phyloP scores from a whole-genome alignment of 768 basidiomycete species.

The Mycena filopes region DNA sequence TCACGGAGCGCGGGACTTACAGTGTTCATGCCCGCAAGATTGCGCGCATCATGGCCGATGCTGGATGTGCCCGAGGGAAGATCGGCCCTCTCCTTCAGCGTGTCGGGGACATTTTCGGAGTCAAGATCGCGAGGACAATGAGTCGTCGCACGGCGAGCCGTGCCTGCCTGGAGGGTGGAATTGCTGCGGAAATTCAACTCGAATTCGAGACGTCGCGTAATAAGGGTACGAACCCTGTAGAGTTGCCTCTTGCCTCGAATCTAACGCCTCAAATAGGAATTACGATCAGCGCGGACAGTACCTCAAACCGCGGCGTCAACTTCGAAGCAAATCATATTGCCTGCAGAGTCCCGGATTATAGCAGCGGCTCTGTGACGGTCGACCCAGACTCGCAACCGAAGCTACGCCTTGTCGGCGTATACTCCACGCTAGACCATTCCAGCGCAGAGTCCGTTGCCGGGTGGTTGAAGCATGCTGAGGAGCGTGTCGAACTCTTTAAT shows the following conservation, averaged over 20 bases:
- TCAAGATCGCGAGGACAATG: constrained; percentile 25
- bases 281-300: too few relatives aligned
- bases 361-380: not conserved
- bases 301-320: constrained; percentile 9
- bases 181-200: constrained; percentile 20
- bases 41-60: constrained; percentile 8
- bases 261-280: too few relatives aligned
- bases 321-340: constrained; percentile 1
- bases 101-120: constrained; percentile 28
- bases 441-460: not conserved
- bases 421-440: constrained; percentile 9
- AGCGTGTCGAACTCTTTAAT: constrained; percentile 5
- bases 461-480: not conserved
- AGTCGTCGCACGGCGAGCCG: constrained; percentile 31
- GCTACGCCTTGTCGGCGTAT: constrained; percentile 10
- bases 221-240: too few relatives aligned
- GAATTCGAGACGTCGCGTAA: constrained; percentile 22
- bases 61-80: not conserved
- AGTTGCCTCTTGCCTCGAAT: too few relatives aligned
- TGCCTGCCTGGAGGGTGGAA: constrained; percentile 28
- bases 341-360: not conserved
- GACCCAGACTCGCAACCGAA: not conserved
- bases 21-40: not conserved
- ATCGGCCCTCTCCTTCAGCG: too few relatives aligned
- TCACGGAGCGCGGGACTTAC: not conserved